These are phyloP conservation scores for Tuber aestivum DNA, from an alignment of 495 filamentous ascomycete species.

Conservation along the genomic window DNA sequence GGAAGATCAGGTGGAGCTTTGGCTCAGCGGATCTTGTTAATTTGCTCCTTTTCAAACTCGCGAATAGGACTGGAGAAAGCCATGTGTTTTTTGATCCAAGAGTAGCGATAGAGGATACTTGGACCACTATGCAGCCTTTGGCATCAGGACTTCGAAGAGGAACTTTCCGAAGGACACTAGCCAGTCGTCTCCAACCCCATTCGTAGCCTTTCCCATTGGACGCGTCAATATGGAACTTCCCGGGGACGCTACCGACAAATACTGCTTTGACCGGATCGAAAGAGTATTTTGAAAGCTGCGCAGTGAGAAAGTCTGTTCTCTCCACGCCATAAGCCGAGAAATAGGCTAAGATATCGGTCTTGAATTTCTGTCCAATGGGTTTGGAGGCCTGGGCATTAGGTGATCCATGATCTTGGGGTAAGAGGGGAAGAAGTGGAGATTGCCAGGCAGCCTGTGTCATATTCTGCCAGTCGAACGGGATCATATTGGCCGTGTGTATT, in stretches of 20 bases:
- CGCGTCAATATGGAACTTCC: constrained; percentile 39
- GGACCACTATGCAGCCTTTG: constrained; percentile 56
- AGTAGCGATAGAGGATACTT: constrained; percentile 79
- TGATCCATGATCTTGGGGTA: constrained; percentile 5
- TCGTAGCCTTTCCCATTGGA: constrained; percentile 45
- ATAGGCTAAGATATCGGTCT: constrained; percentile 68
- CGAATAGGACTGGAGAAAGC: constrained; percentile 61
- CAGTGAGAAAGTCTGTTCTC: constrained; percentile 52
- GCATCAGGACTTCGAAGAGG: constrained; percentile 40
- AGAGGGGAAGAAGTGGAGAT: constrained; percentile 63
- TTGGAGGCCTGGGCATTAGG: constrained; percentile 42
- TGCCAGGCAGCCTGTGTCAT: constrained; percentile 82
- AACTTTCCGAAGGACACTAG: constrained; percentile 55
- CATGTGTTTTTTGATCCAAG: constrained; percentile 69
- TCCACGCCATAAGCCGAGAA: constrained; percentile 59
- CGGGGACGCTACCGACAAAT: constrained; percentile 70
- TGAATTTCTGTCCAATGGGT: constrained; percentile 63
- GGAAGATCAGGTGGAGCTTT: constrained; percentile 64
- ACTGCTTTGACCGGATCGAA: constrained; percentile 66
- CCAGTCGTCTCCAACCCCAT: constrained; percentile 72
- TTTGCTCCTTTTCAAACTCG: constrained; percentile 41
- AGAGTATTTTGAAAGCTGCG: constrained; percentile 59
- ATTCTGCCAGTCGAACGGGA: constrained; percentile 74
- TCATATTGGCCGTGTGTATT: constrained; percentile 89
- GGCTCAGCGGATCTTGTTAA: constrained; percentile 10